A percentile compares a stretch with the other conserved stretches of the same genome.
These are phyloP conservation scores for Aegle marmelos DNA, from an alignment of 345 rosid genomes.

Conservation along the genomic window DNA sequence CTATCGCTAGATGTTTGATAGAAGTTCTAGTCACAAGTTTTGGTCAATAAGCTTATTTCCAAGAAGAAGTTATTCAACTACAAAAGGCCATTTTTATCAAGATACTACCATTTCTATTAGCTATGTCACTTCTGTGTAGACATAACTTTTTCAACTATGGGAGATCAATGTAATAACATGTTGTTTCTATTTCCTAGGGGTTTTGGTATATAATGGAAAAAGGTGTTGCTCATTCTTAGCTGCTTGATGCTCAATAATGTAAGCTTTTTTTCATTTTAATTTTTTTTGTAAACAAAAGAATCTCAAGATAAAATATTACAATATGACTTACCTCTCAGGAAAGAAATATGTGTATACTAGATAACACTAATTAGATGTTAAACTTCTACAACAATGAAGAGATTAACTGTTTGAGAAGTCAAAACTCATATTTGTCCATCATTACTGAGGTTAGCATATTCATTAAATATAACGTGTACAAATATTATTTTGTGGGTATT, in stretches of 20 bases:
- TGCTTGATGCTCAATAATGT: neutral
- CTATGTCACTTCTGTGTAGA: neutral
- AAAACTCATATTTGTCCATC: too few relatives aligned
- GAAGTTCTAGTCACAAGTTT: neutral
- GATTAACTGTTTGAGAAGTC: too few relatives aligned
- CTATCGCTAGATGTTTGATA: neutral
- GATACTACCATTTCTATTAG: neutral
- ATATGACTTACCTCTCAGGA: too few relatives aligned
- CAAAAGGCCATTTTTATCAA: neutral
- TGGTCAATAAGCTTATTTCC: neutral
- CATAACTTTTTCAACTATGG: neutral
- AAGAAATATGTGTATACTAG: too few relatives aligned
- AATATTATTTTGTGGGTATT: too few relatives aligned
- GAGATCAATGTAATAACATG: neutral
- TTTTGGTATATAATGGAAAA: neutral
- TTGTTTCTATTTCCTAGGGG: neutral
- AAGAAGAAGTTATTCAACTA: neutral
- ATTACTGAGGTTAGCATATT: too few relatives aligned
- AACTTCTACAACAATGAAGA: too few relatives aligned
- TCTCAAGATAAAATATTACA: too few relatives aligned
- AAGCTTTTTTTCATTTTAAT: neutral
- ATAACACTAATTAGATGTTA: too few relatives aligned
- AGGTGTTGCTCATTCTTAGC: neutral
- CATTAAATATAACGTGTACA: too few relatives aligned
- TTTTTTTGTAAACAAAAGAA: too few relatives aligned